Conservation (phyloP, 495 filamentous ascomycete genomes). For the Neurospora hispaniola region DNA sequence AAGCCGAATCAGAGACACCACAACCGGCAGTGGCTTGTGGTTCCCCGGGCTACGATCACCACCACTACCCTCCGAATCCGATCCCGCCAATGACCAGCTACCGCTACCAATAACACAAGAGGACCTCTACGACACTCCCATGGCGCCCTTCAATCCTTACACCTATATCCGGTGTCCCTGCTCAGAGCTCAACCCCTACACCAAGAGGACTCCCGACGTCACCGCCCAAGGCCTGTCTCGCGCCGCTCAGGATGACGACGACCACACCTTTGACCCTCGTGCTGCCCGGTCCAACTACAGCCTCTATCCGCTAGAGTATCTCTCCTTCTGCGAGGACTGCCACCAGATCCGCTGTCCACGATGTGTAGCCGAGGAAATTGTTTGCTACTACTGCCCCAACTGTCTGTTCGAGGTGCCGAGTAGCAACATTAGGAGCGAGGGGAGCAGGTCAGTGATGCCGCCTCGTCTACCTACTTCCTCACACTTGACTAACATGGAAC, state of each 20-base stretch:
- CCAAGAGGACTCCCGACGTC: not conserved
- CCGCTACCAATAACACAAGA: not conserved
- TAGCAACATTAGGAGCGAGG: conserved; percentile 80
- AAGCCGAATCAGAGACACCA: not conserved
- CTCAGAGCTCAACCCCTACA: conserved; percentile 37
- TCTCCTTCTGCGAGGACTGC: conserved; percentile 94
- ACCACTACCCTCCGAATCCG: not conserved
- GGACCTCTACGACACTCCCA: conserved; percentile 18
- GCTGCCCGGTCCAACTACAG: conserved; percentile 77
- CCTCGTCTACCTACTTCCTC: not conserved
- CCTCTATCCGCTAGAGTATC: conserved; percentile 84
- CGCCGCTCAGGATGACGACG: conserved; percentile 56
- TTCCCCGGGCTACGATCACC: not conserved
- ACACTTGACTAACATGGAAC: not conserved
- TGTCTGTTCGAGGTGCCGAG: conserved; percentile 93
- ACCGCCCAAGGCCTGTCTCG: conserved; percentile 3
- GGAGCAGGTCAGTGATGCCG: conserved; percentile 62
- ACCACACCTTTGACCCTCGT: conserved; percentile 75
- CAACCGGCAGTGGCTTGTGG: not conserved
- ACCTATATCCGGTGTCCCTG: conserved; percentile 91
- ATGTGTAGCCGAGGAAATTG: conserved; percentile 85
- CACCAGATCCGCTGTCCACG: conserved; percentile 88
- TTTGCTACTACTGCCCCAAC: conserved; percentile 90
- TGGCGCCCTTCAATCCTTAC: conserved; percentile 76
- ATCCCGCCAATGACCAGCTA: not conserved